A percentile compares a stretch with the other conserved stretches of the same genome.
Conservation (phyloP, 1,284 basidiomycete genomes). For the Cryptococcus sp. region DNA sequence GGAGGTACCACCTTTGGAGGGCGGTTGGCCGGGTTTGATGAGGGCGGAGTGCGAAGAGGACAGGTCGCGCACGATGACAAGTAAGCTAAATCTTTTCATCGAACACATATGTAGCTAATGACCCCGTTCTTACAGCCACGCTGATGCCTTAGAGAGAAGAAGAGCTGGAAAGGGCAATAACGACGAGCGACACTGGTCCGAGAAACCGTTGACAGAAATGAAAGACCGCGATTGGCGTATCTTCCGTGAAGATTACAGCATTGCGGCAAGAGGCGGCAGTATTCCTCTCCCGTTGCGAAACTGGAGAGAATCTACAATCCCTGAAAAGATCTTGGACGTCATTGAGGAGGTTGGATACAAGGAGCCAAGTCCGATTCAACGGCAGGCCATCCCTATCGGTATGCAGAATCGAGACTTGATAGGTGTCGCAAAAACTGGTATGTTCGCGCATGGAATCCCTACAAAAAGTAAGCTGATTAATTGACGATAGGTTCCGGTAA, state of each 20-base stretch:
- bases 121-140: constrained; percentile 57
- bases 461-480: neutral
- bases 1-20: constrained; percentile 84
- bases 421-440: constrained; percentile 95
- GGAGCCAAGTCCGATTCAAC: constrained; percentile 93
- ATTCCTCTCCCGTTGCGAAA: constrained; percentile 90
- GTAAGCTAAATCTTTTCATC: constrained; percentile 7
- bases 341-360: constrained; percentile 93
- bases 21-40: constrained; percentile 82
- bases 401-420: constrained; percentile 94
- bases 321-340: constrained; percentile 72
- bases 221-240: constrained; percentile 98
- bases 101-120: neutral
- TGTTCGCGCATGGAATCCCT: constrained; percentile 24
- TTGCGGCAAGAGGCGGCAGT: constrained; percentile 83
- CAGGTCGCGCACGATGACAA: constrained; percentile 29
- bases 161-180: constrained; percentile 77
- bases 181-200: constrained; percentile 95
- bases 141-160: constrained; percentile 76
- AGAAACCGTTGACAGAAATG: constrained; percentile 93
- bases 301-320: constrained; percentile 88
- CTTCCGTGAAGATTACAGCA: constrained; percentile 97
- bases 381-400: constrained; percentile 97
- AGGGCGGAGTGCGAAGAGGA: constrained; percentile 59
- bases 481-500: constrained; percentile 81